Percentiles rank a stretch among this genome's conserved stretches.
Evolutionary conservation across 2,329 filamentous ascomycete genomes (phyloP).

Genomic region (Colletotrichum neosansevieriae): DNA sequence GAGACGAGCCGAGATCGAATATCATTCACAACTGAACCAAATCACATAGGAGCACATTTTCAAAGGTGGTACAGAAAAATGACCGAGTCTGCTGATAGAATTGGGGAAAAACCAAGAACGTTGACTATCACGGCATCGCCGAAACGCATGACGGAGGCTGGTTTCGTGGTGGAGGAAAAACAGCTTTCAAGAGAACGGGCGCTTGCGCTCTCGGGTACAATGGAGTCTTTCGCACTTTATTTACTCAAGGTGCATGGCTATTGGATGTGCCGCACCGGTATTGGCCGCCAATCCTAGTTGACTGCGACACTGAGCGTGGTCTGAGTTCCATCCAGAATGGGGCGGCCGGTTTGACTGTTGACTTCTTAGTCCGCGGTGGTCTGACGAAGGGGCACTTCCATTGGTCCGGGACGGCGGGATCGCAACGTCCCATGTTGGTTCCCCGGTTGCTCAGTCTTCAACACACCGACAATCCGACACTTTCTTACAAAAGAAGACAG

Average conservation of each 20-base stretch:
- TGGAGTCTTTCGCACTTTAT: not conserved
- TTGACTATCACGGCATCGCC: conserved; percentile 39
- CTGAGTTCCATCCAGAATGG: not conserved
- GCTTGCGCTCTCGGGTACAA: not conserved
- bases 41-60: conserved; percentile 43
- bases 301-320: not conserved
- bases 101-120: conserved; percentile 43
- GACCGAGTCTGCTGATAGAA: conserved; percentile 43
- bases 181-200: conserved; percentile 43
- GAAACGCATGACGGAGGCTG: conserved; percentile 37
- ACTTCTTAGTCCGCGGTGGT: not conserved
- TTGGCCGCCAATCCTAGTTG: too few species aligned
- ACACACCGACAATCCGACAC: not conserved
- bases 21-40: conserved; percentile 9
- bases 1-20: conserved; percentile 38
- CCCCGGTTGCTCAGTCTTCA: not conserved
- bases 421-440: not conserved
- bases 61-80: conserved; percentile 44
- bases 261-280: too few species aligned
- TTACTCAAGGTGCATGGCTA: not conserved
- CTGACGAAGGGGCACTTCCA: not conserved
- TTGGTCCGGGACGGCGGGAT: not conserved
- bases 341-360: not conserved
- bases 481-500: too few species aligned
- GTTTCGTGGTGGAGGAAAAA: too few species aligned